phyloP scores from a whole-genome alignment of 1,284 basidiomycete genomes.

The Waitea zeae region DNA sequence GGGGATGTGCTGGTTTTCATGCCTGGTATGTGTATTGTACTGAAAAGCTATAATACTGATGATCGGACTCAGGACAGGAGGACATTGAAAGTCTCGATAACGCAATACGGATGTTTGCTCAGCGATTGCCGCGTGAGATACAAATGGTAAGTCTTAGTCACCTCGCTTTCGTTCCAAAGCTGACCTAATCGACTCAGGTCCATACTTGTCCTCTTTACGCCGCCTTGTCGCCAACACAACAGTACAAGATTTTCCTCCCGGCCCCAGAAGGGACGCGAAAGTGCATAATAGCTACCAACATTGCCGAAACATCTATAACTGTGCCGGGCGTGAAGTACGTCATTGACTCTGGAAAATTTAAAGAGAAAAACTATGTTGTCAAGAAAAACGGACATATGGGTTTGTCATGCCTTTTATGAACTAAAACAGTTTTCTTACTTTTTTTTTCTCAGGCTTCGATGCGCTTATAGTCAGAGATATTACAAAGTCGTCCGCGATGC shows the following conservation, averaged over 20 bases:
- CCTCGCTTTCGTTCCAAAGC: conserved; percentile 1
- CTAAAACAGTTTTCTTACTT: no score
- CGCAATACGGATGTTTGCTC: conserved; percentile 49
- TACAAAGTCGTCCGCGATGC: conserved; percentile 79
- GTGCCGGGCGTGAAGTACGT: conserved; percentile 94
- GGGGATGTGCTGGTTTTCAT: conserved; percentile 93
- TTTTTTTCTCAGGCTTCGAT: conserved; percentile 85
- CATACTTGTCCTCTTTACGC: conserved; percentile 88
- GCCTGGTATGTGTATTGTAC: conserved; percentile 52
- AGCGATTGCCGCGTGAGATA: conserved; percentile 38
- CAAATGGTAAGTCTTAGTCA: conserved; percentile 25
- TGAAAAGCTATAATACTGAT: conserved; percentile 2
- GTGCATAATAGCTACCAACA: conserved; percentile 97
- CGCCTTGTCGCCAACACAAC: conserved; percentile 97
- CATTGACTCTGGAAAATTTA: conserved; percentile 88
- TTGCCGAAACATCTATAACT: conserved; percentile 97
- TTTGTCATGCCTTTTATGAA: neutral
- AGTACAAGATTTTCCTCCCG: conserved; percentile 95
- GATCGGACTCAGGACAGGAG: conserved; percentile 53
- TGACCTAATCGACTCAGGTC: conserved; percentile 26
- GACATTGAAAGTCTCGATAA: conserved; percentile 85
- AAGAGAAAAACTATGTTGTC: conserved; percentile 69
- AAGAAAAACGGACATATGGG: conserved; percentile 20
- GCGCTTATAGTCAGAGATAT: conserved; percentile 75
- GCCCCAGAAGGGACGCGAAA: conserved; percentile 91